Evolutionary conservation across 331 rosid species (phyloP).

Genomic region (Telfairia occidentalis): DNA sequence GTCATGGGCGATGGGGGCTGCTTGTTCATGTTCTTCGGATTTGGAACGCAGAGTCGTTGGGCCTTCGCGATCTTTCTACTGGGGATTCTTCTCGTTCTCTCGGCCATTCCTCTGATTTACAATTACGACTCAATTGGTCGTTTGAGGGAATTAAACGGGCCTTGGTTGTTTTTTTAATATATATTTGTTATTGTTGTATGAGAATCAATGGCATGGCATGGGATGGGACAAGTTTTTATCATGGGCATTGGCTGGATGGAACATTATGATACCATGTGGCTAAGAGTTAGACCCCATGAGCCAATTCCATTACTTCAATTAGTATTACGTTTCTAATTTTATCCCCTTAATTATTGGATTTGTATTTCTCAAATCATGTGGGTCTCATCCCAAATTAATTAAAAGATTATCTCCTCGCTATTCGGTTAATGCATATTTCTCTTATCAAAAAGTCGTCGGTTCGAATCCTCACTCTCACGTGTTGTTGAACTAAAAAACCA

Average conservation of each 20-base stretch:
- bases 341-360: neutral
- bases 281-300: neutral
- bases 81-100: slow-evolving; percentile 5
- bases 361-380: too few species aligned
- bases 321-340: neutral
- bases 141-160: neutral
- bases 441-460: too few species aligned
- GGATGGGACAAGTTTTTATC: neutral
- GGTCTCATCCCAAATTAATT: too few species aligned
- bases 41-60: slow-evolving; percentile 47
- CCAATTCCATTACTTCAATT: neutral
- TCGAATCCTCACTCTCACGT: too few species aligned
- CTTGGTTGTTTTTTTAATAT: neutral
- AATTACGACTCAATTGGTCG: neutral
- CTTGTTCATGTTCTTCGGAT: slow-evolving; percentile 32
- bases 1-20: slow-evolving; percentile 40
- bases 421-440: too few species aligned
- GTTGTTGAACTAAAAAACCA: too few species aligned
- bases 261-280: slow-evolving; percentile 9
- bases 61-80: slow-evolving; percentile 32
- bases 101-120: neutral
- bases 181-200: too few species aligned
- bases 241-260: neutral
- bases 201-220: slow-evolving; percentile 19
- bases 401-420: too few species aligned